These are phyloP conservation scores for Hypoxylon sp. DNA, from an alignment of 2,329 filamentous ascomycete species.

Conservation along the genomic window DNA sequence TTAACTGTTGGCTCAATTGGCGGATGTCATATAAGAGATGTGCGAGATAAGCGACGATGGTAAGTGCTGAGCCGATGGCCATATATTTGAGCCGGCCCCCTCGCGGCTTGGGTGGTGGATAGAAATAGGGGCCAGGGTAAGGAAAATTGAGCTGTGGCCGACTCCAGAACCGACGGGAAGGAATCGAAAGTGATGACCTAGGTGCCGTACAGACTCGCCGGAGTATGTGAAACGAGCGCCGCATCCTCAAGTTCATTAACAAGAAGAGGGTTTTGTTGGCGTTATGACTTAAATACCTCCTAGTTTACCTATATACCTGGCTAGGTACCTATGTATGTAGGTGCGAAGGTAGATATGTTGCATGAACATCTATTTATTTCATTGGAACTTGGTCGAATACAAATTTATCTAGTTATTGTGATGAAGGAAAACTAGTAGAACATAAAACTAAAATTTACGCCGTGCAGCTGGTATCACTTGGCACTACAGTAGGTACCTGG, in stretches of 20 bases:
- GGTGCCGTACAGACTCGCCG: background rate
- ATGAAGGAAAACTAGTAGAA: no score
- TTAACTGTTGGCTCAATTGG: slow-evolving; percentile 1
- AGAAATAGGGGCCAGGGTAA: slow-evolving; percentile 13
- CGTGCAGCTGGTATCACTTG: no score
- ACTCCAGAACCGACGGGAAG: slow-evolving; percentile 3
- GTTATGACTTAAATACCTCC: no score
- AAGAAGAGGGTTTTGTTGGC: no score
- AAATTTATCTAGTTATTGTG: no score
- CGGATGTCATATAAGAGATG: slow-evolving; percentile 10
- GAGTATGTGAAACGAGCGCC: slow-evolving; percentile 1
- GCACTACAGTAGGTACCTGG: no score
- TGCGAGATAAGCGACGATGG: slow-evolving; percentile 8
- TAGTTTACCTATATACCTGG: no score
- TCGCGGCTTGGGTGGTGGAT: slow-evolving; percentile 11
- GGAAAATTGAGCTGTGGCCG: slow-evolving; percentile 7
- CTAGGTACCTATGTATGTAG: no score
- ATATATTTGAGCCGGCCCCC: slow-evolving; percentile 24
- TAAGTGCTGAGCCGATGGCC: slow-evolving; percentile 20
- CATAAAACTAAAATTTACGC: no score
- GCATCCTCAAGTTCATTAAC: background rate
- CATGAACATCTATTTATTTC: no score
- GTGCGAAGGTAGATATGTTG: no score
- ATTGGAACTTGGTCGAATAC: no score
- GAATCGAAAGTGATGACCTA: background rate